Base-by-base conservation (phyloP, 2,329 filamentous ascomycete species). In the Exutisphaerella laricina region DNA sequence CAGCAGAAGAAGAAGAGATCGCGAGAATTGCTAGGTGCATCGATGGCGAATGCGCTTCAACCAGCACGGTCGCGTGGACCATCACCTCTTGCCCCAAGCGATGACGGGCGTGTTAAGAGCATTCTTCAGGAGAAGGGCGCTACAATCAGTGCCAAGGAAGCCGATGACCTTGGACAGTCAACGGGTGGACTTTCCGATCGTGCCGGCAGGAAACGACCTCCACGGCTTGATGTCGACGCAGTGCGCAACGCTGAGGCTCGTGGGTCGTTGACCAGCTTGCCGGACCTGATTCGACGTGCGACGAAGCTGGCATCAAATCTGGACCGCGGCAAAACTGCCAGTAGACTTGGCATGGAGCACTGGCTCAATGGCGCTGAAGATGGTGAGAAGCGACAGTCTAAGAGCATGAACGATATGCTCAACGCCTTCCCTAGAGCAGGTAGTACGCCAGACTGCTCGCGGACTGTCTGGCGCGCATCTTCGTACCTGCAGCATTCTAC, bases 241-340 rank as follows among this genome's bases (percentile, higher is more conserved):
- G 85, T 94, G 3, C 78, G 80, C 51, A 80, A 84, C 39, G 85
- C 86, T 12, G 88, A 96, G 64, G 79, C 84, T 1, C 79, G 92
- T 58, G 89, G 88, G 3, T 96, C 89, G 61, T 72, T 95, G 50
- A 97, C 92, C 1, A 96, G 89, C 65, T 70, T 98, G 46, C 85
- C 89, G 0, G 92, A 97, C 62, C 70, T 98, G 47, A 97, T 98
- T 54, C 77, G 80, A 58, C 79, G 92, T 55, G 92, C 92, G 8
- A 97, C 90, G 0, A 80, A 80, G 52, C 70, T 97, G 26, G 90
- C 89, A 12, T 79, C 86, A 0, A 88, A 94, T 66, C 81, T 98
- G 45, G 90, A 97, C 57, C 82, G 82, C 52, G 90, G 90, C 9
- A 82, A 69, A 52, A 82, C 80, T 14, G 79, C 79, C 9, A 82